Percentiles rank a stretch among this genome's conserved stretches.
Conservation (phyloP, 2,329 filamentous ascomycete species). For the Fusarium sp. region DNA sequence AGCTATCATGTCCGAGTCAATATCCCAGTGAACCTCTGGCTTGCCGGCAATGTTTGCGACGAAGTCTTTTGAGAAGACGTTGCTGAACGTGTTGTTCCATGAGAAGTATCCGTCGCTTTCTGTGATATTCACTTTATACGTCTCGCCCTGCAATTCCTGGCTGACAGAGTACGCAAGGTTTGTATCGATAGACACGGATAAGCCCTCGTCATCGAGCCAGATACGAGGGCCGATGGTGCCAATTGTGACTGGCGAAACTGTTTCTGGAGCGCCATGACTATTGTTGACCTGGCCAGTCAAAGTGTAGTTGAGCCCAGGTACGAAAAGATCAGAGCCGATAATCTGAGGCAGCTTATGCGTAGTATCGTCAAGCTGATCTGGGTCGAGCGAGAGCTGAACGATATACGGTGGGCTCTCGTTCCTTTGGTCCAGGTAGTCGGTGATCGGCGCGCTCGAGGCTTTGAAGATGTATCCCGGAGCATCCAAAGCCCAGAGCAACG, state of each 20-base stretch:
- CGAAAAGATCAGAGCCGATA: constrained; percentile 14
- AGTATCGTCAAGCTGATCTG: neutral
- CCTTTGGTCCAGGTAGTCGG: constrained; percentile 8
- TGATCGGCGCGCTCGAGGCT: neutral
- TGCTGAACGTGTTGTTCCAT: constrained; percentile 36
- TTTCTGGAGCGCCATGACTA: neutral
- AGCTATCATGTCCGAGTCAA: neutral
- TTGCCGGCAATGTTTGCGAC: neutral
- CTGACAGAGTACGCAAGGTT: neutral
- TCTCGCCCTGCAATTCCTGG: rapidly evolving
- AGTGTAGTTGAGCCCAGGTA: constrained; percentile 27
- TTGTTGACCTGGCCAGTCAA: constrained; percentile 24
- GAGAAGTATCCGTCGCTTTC: neutral
- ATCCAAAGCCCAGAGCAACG: constrained; percentile 33
- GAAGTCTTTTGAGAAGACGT: neutral
- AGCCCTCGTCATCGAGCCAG: constrained; percentile 24
- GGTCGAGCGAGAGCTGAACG: constrained; percentile 11
- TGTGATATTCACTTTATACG: neutral
- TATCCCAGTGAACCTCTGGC: constrained; percentile 32
- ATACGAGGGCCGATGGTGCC: constrained; percentile 11
- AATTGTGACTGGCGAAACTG: neutral
- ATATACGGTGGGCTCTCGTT: constrained; percentile 25
- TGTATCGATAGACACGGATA: constrained; percentile 27
- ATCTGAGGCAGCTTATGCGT: constrained; percentile 4
- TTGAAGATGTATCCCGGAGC: constrained; percentile 30